These are phyloP conservation scores for Yamadazyma laniorum DNA, from an alignment of 805 yeast species.

Conservation along the genomic window DNA sequence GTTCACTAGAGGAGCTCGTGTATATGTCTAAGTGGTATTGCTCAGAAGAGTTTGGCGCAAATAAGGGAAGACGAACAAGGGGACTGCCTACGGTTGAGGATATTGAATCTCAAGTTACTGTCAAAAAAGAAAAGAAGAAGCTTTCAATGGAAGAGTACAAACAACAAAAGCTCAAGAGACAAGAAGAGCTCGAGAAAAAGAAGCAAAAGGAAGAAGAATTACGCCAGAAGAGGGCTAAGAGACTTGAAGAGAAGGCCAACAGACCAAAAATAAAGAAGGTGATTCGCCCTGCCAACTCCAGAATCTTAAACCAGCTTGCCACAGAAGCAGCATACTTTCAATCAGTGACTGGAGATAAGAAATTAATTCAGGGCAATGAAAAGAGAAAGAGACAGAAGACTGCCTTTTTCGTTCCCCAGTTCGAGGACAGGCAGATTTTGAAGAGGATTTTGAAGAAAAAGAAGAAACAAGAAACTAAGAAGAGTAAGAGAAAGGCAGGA, in stretches of 20 bases:
- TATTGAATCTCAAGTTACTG: background rate
- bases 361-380: slow-evolving; percentile 29
- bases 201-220: background rate
- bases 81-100: slow-evolving; percentile 1
- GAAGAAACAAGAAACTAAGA: slow-evolving; percentile 5
- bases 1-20: slow-evolving; percentile 28
- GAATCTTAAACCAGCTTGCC: slow-evolving; percentile 13
- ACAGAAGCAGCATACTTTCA: slow-evolving; percentile 33
- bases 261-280: slow-evolving; percentile 5
- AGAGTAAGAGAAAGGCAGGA: slow-evolving; percentile 7
- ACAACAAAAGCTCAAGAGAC: slow-evolving; percentile 2
- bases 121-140: background rate
- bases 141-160: slow-evolving; percentile 6
- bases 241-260: slow-evolving; percentile 3
- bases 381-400: slow-evolving; percentile 32
- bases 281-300: slow-evolving; percentile 3
- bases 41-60: slow-evolving; percentile 15
- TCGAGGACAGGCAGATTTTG: slow-evolving; percentile 12
- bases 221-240: background rate
- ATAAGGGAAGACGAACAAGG: slow-evolving; percentile 5
- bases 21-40: slow-evolving; percentile 42
- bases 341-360: slow-evolving; percentile 38
- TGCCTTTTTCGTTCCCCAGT: slow-evolving; percentile 26
- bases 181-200: background rate
- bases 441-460: slow-evolving; percentile 12